A percentile compares a stretch with the other conserved stretches of the same genome.
phyloP scores from a whole-genome alignment of 2,329 filamentous ascomycete species.

The Macrophomina phaseolina region DNA sequence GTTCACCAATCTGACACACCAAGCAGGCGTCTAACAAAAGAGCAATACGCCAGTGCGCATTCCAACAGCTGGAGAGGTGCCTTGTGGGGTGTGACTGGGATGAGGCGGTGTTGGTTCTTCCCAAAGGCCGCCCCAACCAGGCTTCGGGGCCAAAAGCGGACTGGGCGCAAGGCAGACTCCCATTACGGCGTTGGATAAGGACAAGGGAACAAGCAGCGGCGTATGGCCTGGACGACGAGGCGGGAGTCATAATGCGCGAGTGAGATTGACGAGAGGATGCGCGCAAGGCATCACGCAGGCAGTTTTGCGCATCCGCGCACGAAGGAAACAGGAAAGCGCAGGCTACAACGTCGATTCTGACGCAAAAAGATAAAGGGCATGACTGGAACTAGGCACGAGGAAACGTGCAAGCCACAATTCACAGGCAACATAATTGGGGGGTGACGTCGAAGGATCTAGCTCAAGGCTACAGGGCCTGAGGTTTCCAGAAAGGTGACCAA shows the following conservation, averaged over 20 bases:
- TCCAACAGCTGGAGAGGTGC: conserved; percentile 9
- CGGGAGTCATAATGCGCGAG: conserved; percentile 11
- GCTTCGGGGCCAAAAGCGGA: not conserved
- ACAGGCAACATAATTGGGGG: not conserved
- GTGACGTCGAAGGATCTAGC: conserved; percentile 23
- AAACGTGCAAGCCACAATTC: conserved; percentile 5
- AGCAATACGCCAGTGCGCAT: not conserved
- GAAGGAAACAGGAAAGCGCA: conserved; percentile 3
- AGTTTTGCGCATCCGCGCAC: conserved; percentile 4
- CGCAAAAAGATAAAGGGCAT: conserved; percentile 11
- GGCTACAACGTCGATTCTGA: conserved; percentile 12
- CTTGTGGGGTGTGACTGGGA: conserved; percentile 19
- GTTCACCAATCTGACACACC: not conserved
- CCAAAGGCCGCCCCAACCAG: conserved; percentile 18
- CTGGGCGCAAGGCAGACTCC: conserved; percentile 8
- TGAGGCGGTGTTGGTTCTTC: conserved; percentile 15
- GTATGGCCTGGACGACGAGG: not conserved
- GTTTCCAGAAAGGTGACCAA: not conserved
- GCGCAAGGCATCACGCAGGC: conserved; percentile 13
- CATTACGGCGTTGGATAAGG: conserved; percentile 5
- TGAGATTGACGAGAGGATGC: not conserved
- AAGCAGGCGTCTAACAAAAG: conserved; percentile 13
- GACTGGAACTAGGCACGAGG: conserved; percentile 17
- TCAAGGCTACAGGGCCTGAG: conserved; percentile 17
- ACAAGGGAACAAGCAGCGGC: not conserved